phyloP scores from a whole-genome alignment of 2,329 filamentous ascomycete species.

The Nigrospora sphaerica region DNA sequence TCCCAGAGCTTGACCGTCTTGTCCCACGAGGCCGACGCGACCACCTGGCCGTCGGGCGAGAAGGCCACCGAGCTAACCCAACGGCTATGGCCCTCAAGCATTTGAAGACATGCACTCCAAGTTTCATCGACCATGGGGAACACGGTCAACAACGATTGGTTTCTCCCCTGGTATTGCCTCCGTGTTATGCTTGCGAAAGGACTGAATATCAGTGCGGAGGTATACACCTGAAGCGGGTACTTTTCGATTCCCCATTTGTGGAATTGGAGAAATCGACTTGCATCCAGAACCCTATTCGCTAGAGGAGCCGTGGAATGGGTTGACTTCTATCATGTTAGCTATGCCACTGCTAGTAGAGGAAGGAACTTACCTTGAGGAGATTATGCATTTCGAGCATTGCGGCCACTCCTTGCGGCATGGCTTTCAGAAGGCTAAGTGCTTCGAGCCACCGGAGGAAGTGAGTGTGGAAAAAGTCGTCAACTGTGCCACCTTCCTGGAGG shows the following conservation, averaged over 20 bases:
- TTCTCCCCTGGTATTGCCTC: constrained; percentile 7
- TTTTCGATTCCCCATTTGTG: constrained; percentile 17
- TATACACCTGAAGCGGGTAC: constrained; percentile 24
- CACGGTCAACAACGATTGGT: constrained; percentile 8
- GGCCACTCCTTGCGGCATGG: constrained; percentile 14
- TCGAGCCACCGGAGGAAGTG: constrained; percentile 37
- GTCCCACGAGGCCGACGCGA: neutral
- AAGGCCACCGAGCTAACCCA: constrained; percentile 8
- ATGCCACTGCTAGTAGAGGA: neutral
- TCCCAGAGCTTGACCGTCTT: neutral
- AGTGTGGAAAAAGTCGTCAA: constrained; percentile 23
- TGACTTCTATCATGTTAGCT: neutral
- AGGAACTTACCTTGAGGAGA: neutral
- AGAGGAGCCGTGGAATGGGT: neutral
- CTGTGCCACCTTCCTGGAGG: constrained; percentile 15
- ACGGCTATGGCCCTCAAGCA: constrained; percentile 8
- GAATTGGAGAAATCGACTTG: constrained; percentile 19
- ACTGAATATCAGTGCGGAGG: constrained; percentile 23
- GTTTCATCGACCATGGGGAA: constrained; percentile 1
- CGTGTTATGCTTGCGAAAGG: constrained; percentile 14
- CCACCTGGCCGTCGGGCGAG: neutral
- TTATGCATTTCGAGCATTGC: constrained; percentile 13
- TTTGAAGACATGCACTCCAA: constrained; percentile 9
- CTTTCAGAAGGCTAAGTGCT: constrained; percentile 26
- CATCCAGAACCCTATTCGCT: constrained; percentile 13